Base-by-base conservation (phyloP, 441 rosid species). In the Gossypium lobatum region DNA sequence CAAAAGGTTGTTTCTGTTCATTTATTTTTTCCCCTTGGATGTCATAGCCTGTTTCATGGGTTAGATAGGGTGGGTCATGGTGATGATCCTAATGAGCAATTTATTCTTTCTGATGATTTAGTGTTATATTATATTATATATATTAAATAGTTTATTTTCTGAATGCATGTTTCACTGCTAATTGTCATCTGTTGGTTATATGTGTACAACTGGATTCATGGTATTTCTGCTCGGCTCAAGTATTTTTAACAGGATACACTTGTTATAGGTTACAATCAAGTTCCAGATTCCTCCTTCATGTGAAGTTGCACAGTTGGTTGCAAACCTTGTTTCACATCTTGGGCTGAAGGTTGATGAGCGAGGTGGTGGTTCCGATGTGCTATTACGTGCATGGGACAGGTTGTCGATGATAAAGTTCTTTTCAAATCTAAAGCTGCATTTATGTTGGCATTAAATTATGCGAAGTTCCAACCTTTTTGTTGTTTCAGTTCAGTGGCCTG, bases 341-440 rank as follows among this genome's bases (percentile, higher is more conserved):
- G 99, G 99, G 58, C 67, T 85, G 71, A 89, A 91, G 78, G 82
- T 81, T 75, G 90, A 88, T 77, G 91, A 87, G 73, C 87, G 57
- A 16, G 84, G 92, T 60, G 91, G 88, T 85, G 98, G 95, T 80
- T 81, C 97, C 58, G 93, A 89, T 72, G 87, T 95, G 93, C 61
- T 77, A 37, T 71, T 91, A 80, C 97, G 92, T 78, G 89, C 98
- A 72, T 95, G 98, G 98, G 96, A 93, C 87, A 91, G 89, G 99
- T 95, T 67, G 61, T 26, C 23, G 6, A 17, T 7, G 69, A 48
- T 23, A 50, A 26, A n/a, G 7, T 16, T 67, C 58, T 37, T 4
- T 28, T 16, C 21, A 39, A 28, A 57, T 39, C 26, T 52, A 20
- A 5, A 26, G 21, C 34, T 34, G 39, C 5, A 55, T 60, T 37